A percentile compares a stretch with the other conserved stretches of the same genome.
Conservation (phyloP, 2,329 filamentous ascomycete genomes). For the Rhexocercosporidium sp. region DNA sequence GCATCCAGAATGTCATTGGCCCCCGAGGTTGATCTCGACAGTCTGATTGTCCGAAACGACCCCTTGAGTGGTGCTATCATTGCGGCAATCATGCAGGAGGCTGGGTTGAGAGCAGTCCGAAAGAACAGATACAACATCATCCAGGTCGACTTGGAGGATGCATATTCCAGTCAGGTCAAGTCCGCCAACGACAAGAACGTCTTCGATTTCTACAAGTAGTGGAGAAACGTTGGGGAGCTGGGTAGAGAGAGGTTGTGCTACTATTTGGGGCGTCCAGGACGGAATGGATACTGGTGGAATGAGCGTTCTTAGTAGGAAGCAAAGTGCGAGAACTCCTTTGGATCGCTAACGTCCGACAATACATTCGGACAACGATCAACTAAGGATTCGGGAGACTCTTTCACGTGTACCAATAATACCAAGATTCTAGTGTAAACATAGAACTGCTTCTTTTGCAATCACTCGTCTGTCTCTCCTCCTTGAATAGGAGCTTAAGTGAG, state of each 20-base stretch:
- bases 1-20: slow-evolving; percentile 96
- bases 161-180: slow-evolving; percentile 97
- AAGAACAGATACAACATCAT: slow-evolving; percentile 99
- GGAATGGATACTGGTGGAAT: slow-evolving; percentile 4
- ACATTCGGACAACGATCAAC: not conserved
- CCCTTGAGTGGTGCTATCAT: slow-evolving; percentile 95
- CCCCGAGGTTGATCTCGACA: slow-evolving; percentile 95
- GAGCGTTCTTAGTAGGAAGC: not conserved
- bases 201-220: slow-evolving; percentile 90
- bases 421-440: slow-evolving; percentile 25
- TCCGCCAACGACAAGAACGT: slow-evolving; percentile 3
- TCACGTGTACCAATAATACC: slow-evolving; percentile 27
- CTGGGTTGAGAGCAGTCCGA: slow-evolving; percentile 87
- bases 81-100: slow-evolving; percentile 99
- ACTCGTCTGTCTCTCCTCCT: not conserved
- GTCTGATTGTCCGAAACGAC: slow-evolving; percentile 94
- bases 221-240: not conserved
- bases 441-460: slow-evolving; percentile 16
- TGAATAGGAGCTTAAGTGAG: not conserved
- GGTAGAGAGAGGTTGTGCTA: not conserved
- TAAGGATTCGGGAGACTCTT: slow-evolving; percentile 4
- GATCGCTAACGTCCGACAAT: not conserved
- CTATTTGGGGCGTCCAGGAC: slow-evolving; percentile 16
- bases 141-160: slow-evolving; percentile 93
- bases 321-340: not conserved